Evolutionary conservation across 2,329 filamentous ascomycete species (phyloP).

Genomic region (Claviceps humidiphila): DNA sequence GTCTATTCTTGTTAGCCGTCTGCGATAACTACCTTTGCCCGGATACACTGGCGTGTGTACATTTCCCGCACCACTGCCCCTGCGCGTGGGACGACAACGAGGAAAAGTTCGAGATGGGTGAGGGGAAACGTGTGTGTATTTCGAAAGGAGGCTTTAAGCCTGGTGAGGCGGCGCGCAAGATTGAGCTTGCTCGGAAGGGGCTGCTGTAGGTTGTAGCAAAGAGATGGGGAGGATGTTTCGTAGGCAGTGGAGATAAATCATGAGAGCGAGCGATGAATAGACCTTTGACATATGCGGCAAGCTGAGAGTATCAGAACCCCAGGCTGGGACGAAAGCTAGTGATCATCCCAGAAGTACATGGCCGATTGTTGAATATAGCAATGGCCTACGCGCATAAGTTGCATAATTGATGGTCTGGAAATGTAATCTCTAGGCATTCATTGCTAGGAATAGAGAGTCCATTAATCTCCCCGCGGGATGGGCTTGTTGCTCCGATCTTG

Average conservation of each 20-base stretch:
- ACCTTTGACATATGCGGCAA: not conserved
- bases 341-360: not conserved
- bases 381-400: not conserved
- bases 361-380: not conserved
- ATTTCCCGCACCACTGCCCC: conserved; percentile 94
- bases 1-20: conserved; percentile 37
- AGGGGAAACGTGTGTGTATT: conserved; percentile 60
- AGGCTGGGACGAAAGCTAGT: not conserved
- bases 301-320: not conserved
- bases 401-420: too few relatives aligned
- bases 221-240: not conserved
- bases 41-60: conserved; percentile 84
- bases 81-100: conserved; percentile 68
- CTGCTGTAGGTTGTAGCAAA: conserved; percentile 30
- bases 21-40: conserved; percentile 94
- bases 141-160: conserved; percentile 63
- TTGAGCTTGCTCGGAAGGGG: conserved; percentile 70
- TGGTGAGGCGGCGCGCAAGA: conserved; percentile 59
- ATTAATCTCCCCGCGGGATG: not conserved
- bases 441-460: too few relatives aligned
- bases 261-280: not conserved
- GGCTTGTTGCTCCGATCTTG: too few relatives aligned
- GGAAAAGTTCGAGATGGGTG: conserved; percentile 63
- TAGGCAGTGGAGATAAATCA: not conserved
- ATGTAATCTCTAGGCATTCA: too few relatives aligned